These are phyloP conservation scores for Boletellus ananiceps DNA, from an alignment of 768 basidiomycete genomes.

Conservation along the genomic window DNA sequence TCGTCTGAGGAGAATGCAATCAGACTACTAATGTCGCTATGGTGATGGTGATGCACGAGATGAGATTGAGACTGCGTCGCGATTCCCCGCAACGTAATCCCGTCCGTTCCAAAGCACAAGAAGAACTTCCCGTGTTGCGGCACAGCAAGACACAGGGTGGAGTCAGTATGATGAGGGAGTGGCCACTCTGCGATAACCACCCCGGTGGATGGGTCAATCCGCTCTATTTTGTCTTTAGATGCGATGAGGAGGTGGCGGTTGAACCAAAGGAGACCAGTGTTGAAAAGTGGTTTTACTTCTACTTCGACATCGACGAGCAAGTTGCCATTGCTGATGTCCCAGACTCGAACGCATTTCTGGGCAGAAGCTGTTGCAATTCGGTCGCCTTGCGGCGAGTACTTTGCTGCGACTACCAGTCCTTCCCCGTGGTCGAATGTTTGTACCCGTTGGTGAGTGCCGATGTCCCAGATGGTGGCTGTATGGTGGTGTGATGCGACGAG, in stretches of 20 bases:
- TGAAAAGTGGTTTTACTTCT: not conserved
- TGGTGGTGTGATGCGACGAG: not conserved
- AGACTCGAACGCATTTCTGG: too few relatives aligned
- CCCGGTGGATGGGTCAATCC: not conserved
- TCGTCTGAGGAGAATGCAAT: not conserved
- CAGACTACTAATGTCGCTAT: not conserved
- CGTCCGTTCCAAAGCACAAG: not conserved
- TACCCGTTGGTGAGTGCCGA: not conserved
- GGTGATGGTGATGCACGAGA: too few relatives aligned
- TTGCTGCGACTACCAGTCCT: not conserved
- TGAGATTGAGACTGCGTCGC: too few relatives aligned
- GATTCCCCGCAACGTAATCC: not conserved
- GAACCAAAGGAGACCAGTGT: slow-evolving; percentile 2
- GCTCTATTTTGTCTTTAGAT: not conserved
- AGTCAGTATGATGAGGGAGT: not conserved
- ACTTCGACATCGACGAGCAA: not conserved
- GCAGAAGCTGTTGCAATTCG: not conserved
- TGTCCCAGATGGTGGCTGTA: not conserved
- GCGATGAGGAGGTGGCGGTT: not conserved
- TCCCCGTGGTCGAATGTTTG: not conserved
- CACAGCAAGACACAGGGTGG: not conserved
- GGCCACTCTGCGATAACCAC: not conserved
- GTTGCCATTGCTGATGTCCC: not conserved
- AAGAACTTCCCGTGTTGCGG: not conserved
- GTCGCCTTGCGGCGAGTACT: not conserved